Evolutionary conservation across 2,329 filamentous ascomycete genomes (phyloP).

Genomic region (Fusarium ramigenum): DNA sequence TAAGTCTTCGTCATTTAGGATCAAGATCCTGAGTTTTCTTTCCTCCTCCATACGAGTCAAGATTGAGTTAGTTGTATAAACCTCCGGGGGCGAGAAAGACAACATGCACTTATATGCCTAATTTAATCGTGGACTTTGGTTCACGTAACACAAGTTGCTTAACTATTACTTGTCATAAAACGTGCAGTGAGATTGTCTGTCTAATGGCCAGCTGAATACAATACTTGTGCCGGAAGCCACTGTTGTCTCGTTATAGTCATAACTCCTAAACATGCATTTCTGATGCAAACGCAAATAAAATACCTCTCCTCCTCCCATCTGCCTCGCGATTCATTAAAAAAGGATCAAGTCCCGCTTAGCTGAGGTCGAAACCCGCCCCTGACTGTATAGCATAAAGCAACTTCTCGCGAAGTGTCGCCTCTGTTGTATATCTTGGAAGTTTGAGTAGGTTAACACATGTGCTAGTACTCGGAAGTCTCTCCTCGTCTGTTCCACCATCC

Average conservation of each 20-base stretch:
- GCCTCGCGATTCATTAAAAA: not conserved
- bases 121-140: not conserved
- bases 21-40: not conserved
- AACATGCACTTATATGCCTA: not conserved
- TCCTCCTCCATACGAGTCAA: not conserved
- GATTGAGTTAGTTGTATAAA: not conserved
- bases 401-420: conserved; percentile 76
- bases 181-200: not conserved
- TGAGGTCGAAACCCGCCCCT: conserved; percentile 91
- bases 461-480: conserved; percentile 90
- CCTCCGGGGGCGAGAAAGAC: not conserved
- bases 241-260: not conserved
- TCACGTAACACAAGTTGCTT: not conserved
- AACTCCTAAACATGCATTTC: conserved; percentile 9
- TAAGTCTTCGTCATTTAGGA: not conserved
- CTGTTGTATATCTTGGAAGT: conserved; percentile 80
- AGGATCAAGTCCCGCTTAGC: conserved; percentile 48
- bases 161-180: not conserved
- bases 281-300: conserved; percentile 33
- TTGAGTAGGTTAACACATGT: conserved; percentile 97
- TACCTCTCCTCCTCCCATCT: not conserved
- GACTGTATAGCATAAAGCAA: conserved; percentile 89
- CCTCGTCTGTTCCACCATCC: conserved; percentile 68
- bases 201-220: not conserved
- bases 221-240: not conserved